phyloP scores from a whole-genome alignment of 208 protist species.

The Trypanosoma vivax region DNA sequence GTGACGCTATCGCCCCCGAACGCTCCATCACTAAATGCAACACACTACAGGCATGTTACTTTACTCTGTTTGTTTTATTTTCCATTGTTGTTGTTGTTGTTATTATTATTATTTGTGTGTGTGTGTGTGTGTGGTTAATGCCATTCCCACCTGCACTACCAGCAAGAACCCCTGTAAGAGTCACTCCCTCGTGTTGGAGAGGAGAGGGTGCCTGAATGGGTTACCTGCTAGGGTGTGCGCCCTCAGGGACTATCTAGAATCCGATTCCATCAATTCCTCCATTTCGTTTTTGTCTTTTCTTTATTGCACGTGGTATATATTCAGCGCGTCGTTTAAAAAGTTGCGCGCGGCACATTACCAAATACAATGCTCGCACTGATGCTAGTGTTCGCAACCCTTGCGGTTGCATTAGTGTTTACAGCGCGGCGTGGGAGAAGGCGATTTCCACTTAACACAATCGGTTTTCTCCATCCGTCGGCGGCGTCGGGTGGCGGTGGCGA shows the following conservation, averaged over 20 bases:
- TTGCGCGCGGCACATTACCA: background rate
- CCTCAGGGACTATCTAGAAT: too few species aligned
- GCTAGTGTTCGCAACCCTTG: background rate
- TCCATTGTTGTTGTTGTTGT: conserved; percentile 5
- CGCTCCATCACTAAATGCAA: too few species aligned
- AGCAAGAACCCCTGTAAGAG: too few species aligned
- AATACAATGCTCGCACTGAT: background rate
- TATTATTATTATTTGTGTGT: background rate
- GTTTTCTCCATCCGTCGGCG: conserved; percentile 88
- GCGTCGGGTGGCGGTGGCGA: conserved; percentile 95
- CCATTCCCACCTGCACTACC: background rate
- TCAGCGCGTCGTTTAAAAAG: background rate
- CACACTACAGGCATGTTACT: too few species aligned
- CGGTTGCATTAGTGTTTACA: background rate
- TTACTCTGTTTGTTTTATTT: conserved; percentile 2
- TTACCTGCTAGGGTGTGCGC: too few species aligned
- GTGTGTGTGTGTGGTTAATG: background rate
- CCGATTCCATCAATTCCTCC: too few species aligned
- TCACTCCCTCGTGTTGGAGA: too few species aligned
- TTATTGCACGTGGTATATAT: background rate
- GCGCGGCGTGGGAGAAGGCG: background rate
- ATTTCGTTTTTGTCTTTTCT: too few species aligned
- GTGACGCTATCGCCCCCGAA: too few species aligned
- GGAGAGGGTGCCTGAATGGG: too few species aligned
- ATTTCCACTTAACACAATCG: conserved; percentile 46